These are phyloP conservation scores for Ophiostoma tasmaniense DNA, from an alignment of 2,329 filamentous ascomycete species.

Conservation along the genomic window DNA sequence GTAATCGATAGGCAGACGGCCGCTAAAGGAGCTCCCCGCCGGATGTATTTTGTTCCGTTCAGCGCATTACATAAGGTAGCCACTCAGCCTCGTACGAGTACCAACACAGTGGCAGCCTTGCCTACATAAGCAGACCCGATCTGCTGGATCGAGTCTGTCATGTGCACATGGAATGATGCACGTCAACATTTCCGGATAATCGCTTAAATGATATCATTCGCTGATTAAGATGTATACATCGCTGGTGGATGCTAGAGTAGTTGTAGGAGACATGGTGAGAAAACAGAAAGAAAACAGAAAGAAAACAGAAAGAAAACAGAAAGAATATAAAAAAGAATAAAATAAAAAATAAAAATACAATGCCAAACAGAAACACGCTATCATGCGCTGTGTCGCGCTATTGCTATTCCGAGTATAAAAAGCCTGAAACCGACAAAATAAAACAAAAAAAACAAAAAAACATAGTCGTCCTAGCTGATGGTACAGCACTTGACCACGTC, in stretches of 20 bases:
- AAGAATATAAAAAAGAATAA: background rate
- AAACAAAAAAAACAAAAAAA: background rate
- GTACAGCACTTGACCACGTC: too few relatives aligned
- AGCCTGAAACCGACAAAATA: background rate
- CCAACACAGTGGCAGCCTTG: too few relatives aligned
- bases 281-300: background rate
- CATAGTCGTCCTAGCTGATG: too few relatives aligned
- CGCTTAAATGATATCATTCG: too few relatives aligned
- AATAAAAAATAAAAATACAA: too few relatives aligned
- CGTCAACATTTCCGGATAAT: too few relatives aligned
- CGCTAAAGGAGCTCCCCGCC: slow-evolving; percentile 12
- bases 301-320: background rate
- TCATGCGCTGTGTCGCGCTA: too few relatives aligned
- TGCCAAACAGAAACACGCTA: too few relatives aligned
- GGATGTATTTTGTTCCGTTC: slow-evolving; percentile 16
- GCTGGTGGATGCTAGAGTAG: background rate
- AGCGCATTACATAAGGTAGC: slow-evolving; percentile 1
- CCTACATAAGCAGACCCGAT: background rate
- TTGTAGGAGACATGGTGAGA: background rate
- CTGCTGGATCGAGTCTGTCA: background rate
- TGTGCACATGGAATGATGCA: too few relatives aligned
- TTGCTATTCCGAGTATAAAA: too few relatives aligned
- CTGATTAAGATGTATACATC: too few relatives aligned
- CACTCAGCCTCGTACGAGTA: too few relatives aligned
- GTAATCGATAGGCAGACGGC: background rate